Conservation (phyloP, 2,329 filamentous ascomycete species). For the Tympanopsis confertula region DNA sequence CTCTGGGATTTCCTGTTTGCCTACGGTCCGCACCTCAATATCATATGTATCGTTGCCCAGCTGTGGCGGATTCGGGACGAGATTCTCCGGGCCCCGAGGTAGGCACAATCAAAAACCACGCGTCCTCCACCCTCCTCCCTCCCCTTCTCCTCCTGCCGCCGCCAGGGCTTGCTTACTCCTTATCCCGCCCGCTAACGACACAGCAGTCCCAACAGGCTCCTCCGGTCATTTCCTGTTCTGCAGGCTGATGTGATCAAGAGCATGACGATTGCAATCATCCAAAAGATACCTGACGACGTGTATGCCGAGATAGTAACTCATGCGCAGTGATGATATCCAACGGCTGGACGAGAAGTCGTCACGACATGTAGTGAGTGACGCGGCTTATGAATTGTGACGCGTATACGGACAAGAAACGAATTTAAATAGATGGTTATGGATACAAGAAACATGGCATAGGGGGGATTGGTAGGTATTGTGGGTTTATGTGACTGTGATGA, state of each 20-base stretch:
- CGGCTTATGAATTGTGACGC: not conserved
- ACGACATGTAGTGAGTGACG: not conserved
- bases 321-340: constrained; percentile 46
- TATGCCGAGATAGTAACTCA: constrained; percentile 85
- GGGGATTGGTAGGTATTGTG: too few species aligned
- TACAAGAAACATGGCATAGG: too few species aligned
- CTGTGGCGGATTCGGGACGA: constrained; percentile 77
- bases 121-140: too few species aligned
- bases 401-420: too few species aligned
- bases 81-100: constrained; percentile 77
- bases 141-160: not conserved
- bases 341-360: not conserved
- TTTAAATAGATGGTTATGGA: too few species aligned
- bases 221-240: constrained; percentile 76
- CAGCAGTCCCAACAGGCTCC: constrained; percentile 67
- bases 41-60: constrained; percentile 92
- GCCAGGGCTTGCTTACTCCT: not conserved
- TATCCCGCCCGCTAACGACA: not conserved
- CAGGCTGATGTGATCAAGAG: constrained; percentile 76
- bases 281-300: constrained; percentile 80
- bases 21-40: constrained; percentile 87
- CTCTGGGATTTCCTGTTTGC: constrained; percentile 97
- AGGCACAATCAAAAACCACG: constrained; percentile 11
- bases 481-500: too few species aligned
- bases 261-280: constrained; percentile 74